Evolutionary conservation across 2,329 filamentous ascomycete genomes (phyloP), one percentile per base, ranked within the genome.

Genomic region (Leptographium flavum): DNA sequence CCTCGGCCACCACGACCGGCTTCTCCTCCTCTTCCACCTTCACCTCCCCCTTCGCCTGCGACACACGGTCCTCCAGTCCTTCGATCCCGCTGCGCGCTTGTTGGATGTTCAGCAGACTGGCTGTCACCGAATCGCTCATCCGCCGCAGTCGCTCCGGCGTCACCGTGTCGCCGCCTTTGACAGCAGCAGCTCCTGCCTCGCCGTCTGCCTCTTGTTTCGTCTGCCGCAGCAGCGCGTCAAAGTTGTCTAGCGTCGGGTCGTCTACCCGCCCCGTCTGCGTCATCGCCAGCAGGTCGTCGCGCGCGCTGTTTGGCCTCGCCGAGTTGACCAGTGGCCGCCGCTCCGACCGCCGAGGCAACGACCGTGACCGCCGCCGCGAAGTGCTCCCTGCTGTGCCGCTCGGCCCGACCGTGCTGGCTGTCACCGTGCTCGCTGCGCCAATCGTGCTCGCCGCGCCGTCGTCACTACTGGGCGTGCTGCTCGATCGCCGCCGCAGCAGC

Each of bases 221-320:
- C 55, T 59, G 60, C n/a, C 58, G 56, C 23, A 76, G 54, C 33
- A 76, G 59, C 25, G 71, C 68, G 46, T 71, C 71, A 27, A 77
- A 61, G 49, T 77, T 71, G 40, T 78, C 74, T n/a, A 76, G 57
- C 0, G 73, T 77, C 1, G 71, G 74, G 52, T 78, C 74, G 17
- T 78, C 73, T 23, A 76, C 68, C 44, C 21, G 28, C 43, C 76
- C 67, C 38, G 59, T 61, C 15, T 64, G 64, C 49, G 73, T 65
- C 39, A 79, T 69, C 42, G 72, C 67, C 25, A 67, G 60, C 25
- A 78, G 58, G 51, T 79, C 74, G 46, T 76, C 73, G 45, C 65
- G 70, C 44, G 73, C 74, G 2, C 69, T 73, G 2, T 71, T 67
- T 3, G 65, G 71, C 47, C 64, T 70, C 43, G 69, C 69, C 4